Percentiles rank a stretch among this genome's conserved stretches.
phyloP scores from a whole-genome alignment of 2,329 filamentous ascomycete species.

The Emergomyces orientalis region DNA sequence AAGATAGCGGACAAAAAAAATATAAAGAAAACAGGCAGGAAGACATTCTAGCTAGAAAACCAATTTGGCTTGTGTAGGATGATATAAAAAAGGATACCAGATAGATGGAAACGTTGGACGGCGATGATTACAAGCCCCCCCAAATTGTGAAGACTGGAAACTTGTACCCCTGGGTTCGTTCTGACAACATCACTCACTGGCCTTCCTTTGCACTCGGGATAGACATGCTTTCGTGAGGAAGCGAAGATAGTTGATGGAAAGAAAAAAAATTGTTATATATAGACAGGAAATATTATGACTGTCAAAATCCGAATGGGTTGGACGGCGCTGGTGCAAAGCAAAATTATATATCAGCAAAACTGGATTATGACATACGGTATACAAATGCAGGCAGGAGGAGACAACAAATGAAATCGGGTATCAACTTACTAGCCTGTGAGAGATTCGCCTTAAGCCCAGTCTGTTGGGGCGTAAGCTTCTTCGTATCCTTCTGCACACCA shows the following conservation, averaged over 20 bases:
- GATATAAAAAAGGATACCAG: not conserved
- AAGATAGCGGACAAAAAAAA: not conserved
- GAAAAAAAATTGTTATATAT: conserved; percentile 1
- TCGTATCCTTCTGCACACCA: conserved; percentile 61
- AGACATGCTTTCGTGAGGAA: not conserved
- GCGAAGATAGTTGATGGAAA: not conserved
- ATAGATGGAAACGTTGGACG: not conserved
- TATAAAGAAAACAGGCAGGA: not conserved
- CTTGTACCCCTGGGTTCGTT: not conserved
- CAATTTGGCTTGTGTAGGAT: not conserved
- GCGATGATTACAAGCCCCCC: not conserved
- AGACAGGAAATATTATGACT: not conserved
- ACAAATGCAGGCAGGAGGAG: conserved; percentile 3
- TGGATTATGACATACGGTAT: not conserved
- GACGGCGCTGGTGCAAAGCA: conserved; percentile 46
- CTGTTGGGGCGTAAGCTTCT: conserved; percentile 73
- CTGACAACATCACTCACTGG: not conserved
- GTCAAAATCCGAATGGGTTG: conserved; percentile 61
- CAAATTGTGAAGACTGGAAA: not conserved
- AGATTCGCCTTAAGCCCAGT: conserved; percentile 88
- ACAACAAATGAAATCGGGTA: conserved; percentile 6
- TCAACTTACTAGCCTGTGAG: conserved; percentile 83
- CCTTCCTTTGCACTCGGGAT: not conserved
- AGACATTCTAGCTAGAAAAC: not conserved
- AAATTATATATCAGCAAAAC: conserved; percentile 1